Evolutionary conservation across 805 yeast species (phyloP), one percentile per base, ranked within the genome.

Genomic region (Brettanomyces naardenensis): DNA sequence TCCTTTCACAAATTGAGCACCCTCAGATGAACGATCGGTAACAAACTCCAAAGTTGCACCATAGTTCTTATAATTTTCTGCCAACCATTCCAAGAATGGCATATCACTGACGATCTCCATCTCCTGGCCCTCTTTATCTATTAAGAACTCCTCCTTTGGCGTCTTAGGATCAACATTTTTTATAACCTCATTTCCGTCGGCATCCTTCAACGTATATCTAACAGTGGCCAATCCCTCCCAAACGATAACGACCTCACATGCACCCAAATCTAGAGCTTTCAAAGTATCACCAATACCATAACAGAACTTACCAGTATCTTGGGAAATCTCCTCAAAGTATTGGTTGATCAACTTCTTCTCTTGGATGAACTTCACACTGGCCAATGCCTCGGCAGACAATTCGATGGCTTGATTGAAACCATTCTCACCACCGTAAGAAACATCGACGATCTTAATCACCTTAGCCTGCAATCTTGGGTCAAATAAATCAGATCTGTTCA

Each of bases 321-420:
- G 95, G 37, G 97, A 84, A 48, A 92, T 92, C 69, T 92, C 97
- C 62, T 92, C 98, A 59, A 92, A 92, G 70, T 90, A 92, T 52
- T 70, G 74, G 44, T 85, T 83, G 59, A 92, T 80, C 53, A 92
- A 75, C 69, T 90, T 90, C 84, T 92, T 92, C 64, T 92, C 99
- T 69, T 92, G 98, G 44, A 92, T 90, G 60, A 92, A 92, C 64
- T 92, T 92, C 51, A 92, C 99, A 61, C 90, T 92, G 35, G 97
- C 83, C 57, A 92, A 73, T 20, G 98, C 84, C 71, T 92, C 99
- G 22, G 97, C 95, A 23, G 97, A 84, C 50, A 92, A 73, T 65
- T 92, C 98, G 54, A 92, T 94, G 32, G 99, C 99, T 71, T 92
- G 99, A 69, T 92, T 92, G 72, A 92, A 92, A 33, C 99, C 99